Percentiles rank a stretch among this genome's conserved stretches.
phyloP scores from a whole-genome alignment of 164 flowering plant species.

The Chimonanthus salicifolius region DNA sequence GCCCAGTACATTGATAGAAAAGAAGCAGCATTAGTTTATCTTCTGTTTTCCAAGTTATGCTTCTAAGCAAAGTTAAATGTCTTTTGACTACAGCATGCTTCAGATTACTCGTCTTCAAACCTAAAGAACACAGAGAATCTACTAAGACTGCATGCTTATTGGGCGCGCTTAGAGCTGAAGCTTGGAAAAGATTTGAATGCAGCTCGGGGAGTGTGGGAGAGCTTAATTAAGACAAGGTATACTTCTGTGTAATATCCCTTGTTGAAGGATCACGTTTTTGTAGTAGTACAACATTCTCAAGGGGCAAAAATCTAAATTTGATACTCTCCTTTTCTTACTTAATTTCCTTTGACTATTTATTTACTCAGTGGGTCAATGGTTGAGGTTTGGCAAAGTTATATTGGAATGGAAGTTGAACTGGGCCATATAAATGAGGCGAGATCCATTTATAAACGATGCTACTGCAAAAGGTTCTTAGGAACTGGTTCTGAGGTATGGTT shows the following conservation, averaged over 20 bases:
- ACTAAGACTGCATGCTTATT: conserved; percentile 62
- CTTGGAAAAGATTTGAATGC: conserved; percentile 65
- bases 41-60: background rate
- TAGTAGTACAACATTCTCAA: background rate
- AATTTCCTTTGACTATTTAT: background rate
- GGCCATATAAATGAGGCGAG: conserved; percentile 76
- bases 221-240: conserved; percentile 77
- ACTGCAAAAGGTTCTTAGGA: conserved; percentile 70
- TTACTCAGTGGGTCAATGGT: conserved; percentile 59
- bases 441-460: conserved; percentile 78
- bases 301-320: background rate
- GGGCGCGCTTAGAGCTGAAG: conserved; percentile 75
- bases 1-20: too few species aligned
- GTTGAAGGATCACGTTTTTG: background rate
- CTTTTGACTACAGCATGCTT: conserved; percentile 49
- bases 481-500: conserved; percentile 79
- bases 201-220: conserved; percentile 96
- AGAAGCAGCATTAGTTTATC: background rate
- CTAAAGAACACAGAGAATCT: conserved; percentile 53
- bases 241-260: background rate
- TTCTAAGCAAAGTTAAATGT: background rate
- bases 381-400: conserved; percentile 79
- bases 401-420: conserved; percentile 69
- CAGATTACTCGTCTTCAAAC: conserved; percentile 67
- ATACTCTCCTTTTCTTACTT: background rate